phyloP scores from a whole-genome alignment of 768 basidiomycete species.

The Suillus sp. region DNA sequence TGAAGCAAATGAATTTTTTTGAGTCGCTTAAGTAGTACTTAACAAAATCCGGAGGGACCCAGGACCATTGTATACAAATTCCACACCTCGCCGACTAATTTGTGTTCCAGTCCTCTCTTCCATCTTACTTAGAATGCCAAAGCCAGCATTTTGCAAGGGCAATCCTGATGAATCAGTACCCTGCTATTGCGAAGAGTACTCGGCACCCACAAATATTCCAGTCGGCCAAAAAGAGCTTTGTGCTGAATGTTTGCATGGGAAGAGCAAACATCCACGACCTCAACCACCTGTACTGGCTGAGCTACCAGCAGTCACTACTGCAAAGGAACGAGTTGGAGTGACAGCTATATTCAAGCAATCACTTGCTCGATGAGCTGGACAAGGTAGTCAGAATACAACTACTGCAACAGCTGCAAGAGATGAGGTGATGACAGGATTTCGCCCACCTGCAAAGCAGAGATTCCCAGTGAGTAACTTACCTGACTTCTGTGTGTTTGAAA shows the following conservation, averaged over 20 bases:
- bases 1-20: too few species aligned
- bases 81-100: not conserved
- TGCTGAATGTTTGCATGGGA: not conserved
- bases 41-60: too few species aligned
- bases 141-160: not conserved
- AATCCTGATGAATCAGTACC: not conserved
- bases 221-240: not conserved
- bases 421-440: too few species aligned
- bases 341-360: too few species aligned
- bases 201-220: not conserved
- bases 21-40: too few species aligned
- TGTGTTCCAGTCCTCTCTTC: not conserved
- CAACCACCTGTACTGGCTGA: not conserved
- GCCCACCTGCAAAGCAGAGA: too few species aligned
- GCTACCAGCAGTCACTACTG: too few species aligned
- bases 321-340: too few species aligned
- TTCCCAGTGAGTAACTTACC: too few species aligned
- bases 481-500: not conserved
- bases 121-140: not conserved
- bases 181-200: constrained; percentile 1
- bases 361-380: too few species aligned
- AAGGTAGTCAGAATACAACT: too few species aligned
- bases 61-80: constrained; percentile 9
- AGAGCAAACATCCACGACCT: not conserved
- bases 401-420: too few species aligned